Base-by-base conservation (phyloP, 1,284 basidiomycete species). In the Trametes hirsuta region DNA sequence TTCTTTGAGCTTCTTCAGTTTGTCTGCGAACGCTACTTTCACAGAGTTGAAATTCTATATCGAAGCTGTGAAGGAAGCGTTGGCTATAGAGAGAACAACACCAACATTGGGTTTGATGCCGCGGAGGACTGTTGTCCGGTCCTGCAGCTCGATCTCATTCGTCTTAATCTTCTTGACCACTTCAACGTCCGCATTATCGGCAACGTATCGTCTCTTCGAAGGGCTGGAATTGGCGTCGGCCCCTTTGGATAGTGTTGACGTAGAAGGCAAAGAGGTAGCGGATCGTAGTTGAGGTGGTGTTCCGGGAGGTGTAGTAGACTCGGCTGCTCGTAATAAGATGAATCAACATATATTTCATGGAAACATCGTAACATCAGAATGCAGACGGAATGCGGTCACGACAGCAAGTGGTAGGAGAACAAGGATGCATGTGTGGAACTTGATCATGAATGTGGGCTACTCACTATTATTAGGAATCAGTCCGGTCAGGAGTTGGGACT, bases 141-240 rank as follows among this genome's bases (percentile, higher is more conserved):
- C 92, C 49, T 81, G 78, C 18, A 93, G 79, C 68, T 93, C 90
- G 8, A 91, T 79, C 69, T 93, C 90, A 50, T 84, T 85, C 64
- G 81, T 78, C 69, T 82, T 87, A 61, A 94, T 91, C 68, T 84
- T 88, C 76, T 94, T 95, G 58, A 96, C 94, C 22, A 88, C 82
- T 53, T 95, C 93, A 1, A 87, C 76, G 71, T 97, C 95, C 21
- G 84, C 82, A 1, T 81, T 68, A 72, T 97, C 91, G 0, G 91
- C 80, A 21, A 92, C 85, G 70, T 97, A 95, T 50, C 87, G 84
- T 55, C 90, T 81, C 74, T 94, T 95, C 9, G 86, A 81, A 6
- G 85, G 80, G 15, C 77, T 71, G 0, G 79, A 72, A 21, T 80
- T 66, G 51, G 81, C 75, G 1, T 80, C 69, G 25, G 72, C 65